Base-by-base conservation (phyloP, 306 rosid genomes). In the Abrus pulchellus region DNA sequence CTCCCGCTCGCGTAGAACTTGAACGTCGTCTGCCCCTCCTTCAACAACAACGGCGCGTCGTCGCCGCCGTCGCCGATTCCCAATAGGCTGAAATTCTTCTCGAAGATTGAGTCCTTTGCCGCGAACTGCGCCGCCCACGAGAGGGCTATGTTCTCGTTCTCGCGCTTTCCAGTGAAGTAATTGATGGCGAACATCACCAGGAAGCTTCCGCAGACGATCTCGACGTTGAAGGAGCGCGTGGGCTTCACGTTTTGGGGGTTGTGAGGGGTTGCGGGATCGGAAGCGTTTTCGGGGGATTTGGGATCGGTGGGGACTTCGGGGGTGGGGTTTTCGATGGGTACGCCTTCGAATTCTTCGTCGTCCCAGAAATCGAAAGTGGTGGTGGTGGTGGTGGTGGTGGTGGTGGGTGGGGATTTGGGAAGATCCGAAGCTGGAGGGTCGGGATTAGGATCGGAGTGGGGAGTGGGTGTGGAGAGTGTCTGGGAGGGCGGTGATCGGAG, bases 1-100 rank as follows among this genome's bases (percentile, higher is more conserved):
- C 99, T 84, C 20, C 99, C 99, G 9, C 99, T 95, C 6, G 99
- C 98, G 78, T 95, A 93, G 77, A 93, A 95, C 82, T 95, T 93
- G 89, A 95, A 95, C 29, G 88, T 79, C 7, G 90, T 95, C 68
- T 90, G 97, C 5, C 99, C 98, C 52, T 93, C 99, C 78, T 93
- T 93, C 64, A 95, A 69, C 75, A 95, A 80, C 86, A 91, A 66
- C 7, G 99, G 98, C 11, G 99, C 49, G 32, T 95, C 99, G 6
- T 95, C 98, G 6, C 88, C 96, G 10, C 94, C 97, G 2, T 93
- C 96, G 1, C 97, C 96, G 28, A 93, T 90, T 43, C 99, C 97
- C 6, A 93, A 11, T 27, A 95, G 87, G 52, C 99, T 93, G 74
- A 93, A 95, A 78, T 91, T 95, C 85, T 87, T 88, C 78, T 95